Percentiles rank a stretch among this genome's conserved stretches.
phyloP scores from a whole-genome alignment of 75 land plant genomes.

The Chamaecyparis obtusa region DNA sequence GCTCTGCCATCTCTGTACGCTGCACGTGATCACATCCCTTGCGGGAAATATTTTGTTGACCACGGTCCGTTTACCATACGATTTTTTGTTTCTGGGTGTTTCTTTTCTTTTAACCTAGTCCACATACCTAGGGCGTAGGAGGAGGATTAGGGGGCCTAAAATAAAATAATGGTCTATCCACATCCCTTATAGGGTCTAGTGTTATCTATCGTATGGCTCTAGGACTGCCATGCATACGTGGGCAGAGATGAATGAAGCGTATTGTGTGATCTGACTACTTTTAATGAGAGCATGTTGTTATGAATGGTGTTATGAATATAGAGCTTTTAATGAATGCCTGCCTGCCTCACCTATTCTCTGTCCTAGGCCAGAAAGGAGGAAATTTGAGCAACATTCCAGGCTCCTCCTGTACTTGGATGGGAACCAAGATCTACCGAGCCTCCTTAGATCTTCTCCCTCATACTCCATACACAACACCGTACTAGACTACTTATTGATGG shows the following conservation, averaged over 20 bases:
- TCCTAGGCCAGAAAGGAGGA: background rate
- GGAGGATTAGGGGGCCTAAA: too few species aligned
- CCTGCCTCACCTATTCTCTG: too few species aligned
- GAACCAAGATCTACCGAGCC: background rate
- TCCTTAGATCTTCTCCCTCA: background rate
- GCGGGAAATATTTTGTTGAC: conserved; percentile 5
- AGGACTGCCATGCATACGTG: background rate
- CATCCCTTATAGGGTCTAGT: background rate
- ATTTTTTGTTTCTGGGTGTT: too few species aligned
- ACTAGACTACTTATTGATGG: background rate
- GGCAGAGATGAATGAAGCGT: background rate
- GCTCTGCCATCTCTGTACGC: background rate
- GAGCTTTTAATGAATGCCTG: background rate
- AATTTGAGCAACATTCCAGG: background rate
- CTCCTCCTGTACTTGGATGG: background rate
- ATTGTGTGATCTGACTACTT: background rate
- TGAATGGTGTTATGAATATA: background rate
- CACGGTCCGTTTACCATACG: background rate
- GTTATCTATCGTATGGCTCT: background rate
- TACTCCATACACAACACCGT: background rate
- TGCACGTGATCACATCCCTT: conserved; percentile 6
- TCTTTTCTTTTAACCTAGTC: background rate
- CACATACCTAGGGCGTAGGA: too few species aligned
- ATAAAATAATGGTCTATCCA: background rate
- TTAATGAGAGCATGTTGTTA: background rate